Conservation (phyloP, 148 eudicot genomes). For the Chenopodium formosanum region DNA sequence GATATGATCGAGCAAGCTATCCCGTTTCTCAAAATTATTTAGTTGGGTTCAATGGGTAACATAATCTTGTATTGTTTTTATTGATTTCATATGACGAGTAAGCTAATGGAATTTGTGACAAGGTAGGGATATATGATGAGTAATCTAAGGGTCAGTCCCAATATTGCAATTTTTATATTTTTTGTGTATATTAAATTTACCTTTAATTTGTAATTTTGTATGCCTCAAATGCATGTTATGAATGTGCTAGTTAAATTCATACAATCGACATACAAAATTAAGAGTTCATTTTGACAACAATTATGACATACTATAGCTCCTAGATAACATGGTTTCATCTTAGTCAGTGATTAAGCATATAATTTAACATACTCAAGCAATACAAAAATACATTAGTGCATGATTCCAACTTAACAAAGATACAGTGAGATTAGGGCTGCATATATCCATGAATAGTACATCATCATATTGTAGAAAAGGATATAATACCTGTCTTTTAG, state of each 20-base stretch:
- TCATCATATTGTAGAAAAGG: background rate
- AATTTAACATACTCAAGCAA: background rate
- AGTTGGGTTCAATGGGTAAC: background rate
- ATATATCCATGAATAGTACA: background rate
- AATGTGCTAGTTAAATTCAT: too few relatives aligned
- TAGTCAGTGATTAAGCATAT: background rate
- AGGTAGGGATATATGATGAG: too few relatives aligned
- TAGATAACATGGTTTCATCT: background rate
- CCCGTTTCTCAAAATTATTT: background rate
- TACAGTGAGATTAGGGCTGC: background rate
- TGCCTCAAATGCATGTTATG: too few relatives aligned
- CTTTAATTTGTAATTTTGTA: background rate
- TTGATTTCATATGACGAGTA: background rate
- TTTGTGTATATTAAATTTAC: too few relatives aligned
- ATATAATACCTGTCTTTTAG: constrained; percentile 47
- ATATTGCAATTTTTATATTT: too few relatives aligned
- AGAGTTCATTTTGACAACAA: background rate
- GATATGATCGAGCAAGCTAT: background rate
- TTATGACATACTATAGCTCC: background rate
- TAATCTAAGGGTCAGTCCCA: too few relatives aligned
- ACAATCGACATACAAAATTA: too few relatives aligned
- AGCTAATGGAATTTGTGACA: background rate
- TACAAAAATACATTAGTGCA: background rate
- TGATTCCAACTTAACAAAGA: background rate
- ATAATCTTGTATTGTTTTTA: background rate